Evolutionary conservation across 306 rosid species (phyloP), one percentile per base, ranked within the genome.

Genomic region (Prunus armeniaca): DNA sequence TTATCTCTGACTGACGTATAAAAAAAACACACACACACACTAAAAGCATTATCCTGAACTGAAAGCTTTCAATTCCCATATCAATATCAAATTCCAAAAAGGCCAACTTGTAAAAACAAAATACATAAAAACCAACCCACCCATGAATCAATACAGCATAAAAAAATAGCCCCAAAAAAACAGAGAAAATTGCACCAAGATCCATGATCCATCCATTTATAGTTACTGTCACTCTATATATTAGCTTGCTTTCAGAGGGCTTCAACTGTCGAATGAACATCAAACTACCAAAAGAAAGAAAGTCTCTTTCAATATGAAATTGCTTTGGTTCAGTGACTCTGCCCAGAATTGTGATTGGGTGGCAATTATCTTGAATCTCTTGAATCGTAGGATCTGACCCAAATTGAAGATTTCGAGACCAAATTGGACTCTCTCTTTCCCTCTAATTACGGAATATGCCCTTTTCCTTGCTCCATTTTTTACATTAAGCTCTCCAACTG

Each of bases 371-470:
- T 19, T 55, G 61, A 55, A 22, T 25, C 14, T 25, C 14, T 18
- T 52, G 11, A 18, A 52, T 18, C 50, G 18, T 28, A 10, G 70
- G 25, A 75, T 57, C 67, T 80, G 82, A 73, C 77, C 38, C 84
- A 49, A 27, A 73, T 85, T 73, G 67, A 74, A 74, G 78, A 81
- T 60, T 79, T 65, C 66, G 76, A 84, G 85, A 88, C 86, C 80
- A 67, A 82, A 71, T 49, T 70, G 72, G 87, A 82, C 87, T 80
- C 64, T 65, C 28, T 60, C 20, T 28, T 71, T 74, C 19, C 30
- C 58, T 51, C 67, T 77, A 81, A 83, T 92, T 80, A 87, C 87
- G 62, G 76, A 76, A 79, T 75, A 43, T 89, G 91, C 89, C 87
- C 83, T 74, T 64, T 71, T 41, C 12, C 19, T 15, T 27, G 19